Percentiles rank a stretch among this genome's conserved stretches.
These are phyloP conservation scores for Eucalyptus leucophloia DNA, from an alignment of 345 rosid species.

Conservation along the genomic window DNA sequence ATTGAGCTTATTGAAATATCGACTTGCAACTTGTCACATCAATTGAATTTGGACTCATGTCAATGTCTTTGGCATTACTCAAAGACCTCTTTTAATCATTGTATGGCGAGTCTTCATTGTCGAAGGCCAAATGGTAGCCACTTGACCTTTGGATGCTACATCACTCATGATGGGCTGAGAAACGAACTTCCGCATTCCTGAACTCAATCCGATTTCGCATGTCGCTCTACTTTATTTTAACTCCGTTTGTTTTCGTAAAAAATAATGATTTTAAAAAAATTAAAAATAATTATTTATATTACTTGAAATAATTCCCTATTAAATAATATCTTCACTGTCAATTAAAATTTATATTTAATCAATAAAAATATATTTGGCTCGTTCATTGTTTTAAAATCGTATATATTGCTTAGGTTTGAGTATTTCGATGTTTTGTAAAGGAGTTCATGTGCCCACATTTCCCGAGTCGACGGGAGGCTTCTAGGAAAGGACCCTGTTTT, in stretches of 20 bases:
- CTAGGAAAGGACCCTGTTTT: not conserved
- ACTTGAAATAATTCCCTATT: not conserved
- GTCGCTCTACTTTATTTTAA: accelerated
- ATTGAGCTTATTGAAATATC: not conserved
- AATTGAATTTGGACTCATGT: not conserved
- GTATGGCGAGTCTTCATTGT: not conserved
- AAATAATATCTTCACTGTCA: not conserved
- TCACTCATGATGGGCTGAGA: not conserved
- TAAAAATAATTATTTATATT: not conserved
- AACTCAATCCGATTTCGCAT: accelerated
- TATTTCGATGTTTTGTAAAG: no score
- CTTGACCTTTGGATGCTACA: not conserved
- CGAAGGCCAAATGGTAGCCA: not conserved
- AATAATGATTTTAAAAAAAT: not conserved
- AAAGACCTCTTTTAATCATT: not conserved
- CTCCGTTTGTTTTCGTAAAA: accelerated
- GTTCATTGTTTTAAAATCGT: no score
- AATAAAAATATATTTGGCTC: no score
- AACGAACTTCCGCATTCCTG: not conserved
- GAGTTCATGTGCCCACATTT: not conserved
- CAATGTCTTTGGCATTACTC: not conserved
- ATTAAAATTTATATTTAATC: not conserved
- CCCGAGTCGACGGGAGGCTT: not conserved
- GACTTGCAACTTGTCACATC: accelerated
- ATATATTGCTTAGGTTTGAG: no score